Evolutionary conservation across 2,329 filamentous ascomycete genomes (phyloP).

Genomic region (Coniochaeta prunicola): DNA sequence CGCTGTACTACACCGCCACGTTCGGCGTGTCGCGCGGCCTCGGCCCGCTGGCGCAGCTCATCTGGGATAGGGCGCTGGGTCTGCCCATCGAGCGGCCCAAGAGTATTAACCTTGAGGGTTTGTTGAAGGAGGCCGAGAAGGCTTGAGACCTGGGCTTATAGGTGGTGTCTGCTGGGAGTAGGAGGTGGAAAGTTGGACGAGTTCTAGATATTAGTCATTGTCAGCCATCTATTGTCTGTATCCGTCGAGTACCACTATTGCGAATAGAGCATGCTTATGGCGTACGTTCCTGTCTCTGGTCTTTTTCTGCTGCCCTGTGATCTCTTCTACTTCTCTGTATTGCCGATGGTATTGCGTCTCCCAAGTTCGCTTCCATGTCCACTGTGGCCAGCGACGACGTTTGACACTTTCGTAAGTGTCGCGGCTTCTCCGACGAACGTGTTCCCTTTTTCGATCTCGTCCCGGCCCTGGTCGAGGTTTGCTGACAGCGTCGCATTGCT

Average conservation of each 20-base stretch:
- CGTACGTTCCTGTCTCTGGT: neutral
- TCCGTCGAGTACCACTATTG: neutral
- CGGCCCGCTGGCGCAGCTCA: conserved; percentile 85
- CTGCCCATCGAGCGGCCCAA: conserved; percentile 96
- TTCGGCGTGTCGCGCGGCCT: conserved; percentile 65
- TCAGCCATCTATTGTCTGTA: neutral
- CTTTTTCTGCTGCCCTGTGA: neutral
- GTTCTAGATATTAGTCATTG: neutral
- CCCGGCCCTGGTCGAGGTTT: neutral
- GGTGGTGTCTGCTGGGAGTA: no score
- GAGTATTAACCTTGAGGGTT: conserved; percentile 86
- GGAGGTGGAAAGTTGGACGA: no score
- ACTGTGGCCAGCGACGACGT: neutral
- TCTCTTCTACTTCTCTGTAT: neutral
- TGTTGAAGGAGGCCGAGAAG: conserved; percentile 60
- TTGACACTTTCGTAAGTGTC: neutral
- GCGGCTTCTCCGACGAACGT: neutral
- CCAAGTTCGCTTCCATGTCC: neutral
- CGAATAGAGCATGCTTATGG: neutral
- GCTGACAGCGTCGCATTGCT: neutral
- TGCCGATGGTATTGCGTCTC: neutral
- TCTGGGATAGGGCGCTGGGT: conserved; percentile 92
- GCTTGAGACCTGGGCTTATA: conserved; percentile 19
- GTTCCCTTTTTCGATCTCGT: neutral
- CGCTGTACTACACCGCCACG: conserved; percentile 81